These are phyloP conservation scores for Ogataea chonburiensis DNA, from an alignment of 805 yeast species.

Conservation along the genomic window DNA sequence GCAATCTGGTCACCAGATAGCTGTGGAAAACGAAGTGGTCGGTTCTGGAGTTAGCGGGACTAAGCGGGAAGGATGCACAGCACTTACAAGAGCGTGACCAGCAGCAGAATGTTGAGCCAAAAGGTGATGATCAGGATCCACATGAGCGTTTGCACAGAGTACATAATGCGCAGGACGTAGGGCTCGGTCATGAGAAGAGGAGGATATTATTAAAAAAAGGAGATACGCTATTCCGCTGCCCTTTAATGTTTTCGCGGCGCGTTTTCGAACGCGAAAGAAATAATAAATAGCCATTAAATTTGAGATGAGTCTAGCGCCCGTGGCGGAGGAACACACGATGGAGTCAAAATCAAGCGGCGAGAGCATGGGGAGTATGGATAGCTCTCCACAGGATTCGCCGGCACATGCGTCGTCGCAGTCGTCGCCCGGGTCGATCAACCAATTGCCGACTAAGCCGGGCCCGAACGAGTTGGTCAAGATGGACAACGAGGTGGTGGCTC, in stretches of 20 bases:
- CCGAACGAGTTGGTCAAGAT: conserved; percentile 23
- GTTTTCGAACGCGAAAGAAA: conserved; percentile 11
- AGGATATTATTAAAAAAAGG: no score
- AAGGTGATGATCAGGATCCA: conserved; percentile 17
- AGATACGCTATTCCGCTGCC: no score
- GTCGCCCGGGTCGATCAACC: conserved; percentile 4
- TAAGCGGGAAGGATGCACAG: neutral
- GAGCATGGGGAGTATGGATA: conserved; percentile 1
- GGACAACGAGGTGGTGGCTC: conserved; percentile 17
- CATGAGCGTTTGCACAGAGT: conserved; percentile 8
- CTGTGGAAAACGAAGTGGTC: conserved; percentile 17
- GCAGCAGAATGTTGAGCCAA: conserved; percentile 15
- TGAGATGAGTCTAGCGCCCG: conserved; percentile 5
- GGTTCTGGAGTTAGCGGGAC: conserved; percentile 4
- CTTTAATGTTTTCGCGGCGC: conserved; percentile 13
- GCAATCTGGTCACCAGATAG: conserved; percentile 6
- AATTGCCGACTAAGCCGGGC: conserved; percentile 1
- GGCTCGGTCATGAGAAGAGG: conserved; percentile 10
- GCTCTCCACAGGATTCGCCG: conserved; percentile 4
- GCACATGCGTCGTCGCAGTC: conserved; percentile 8
- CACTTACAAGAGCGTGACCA: conserved; percentile 18
- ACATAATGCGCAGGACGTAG: conserved; percentile 3
- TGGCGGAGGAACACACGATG: neutral
- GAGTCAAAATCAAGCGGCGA: conserved; percentile 1
- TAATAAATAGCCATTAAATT: conserved; percentile 6